Conservation (phyloP, 805 yeast species). For the Barnettozyma siamensis region DNA sequence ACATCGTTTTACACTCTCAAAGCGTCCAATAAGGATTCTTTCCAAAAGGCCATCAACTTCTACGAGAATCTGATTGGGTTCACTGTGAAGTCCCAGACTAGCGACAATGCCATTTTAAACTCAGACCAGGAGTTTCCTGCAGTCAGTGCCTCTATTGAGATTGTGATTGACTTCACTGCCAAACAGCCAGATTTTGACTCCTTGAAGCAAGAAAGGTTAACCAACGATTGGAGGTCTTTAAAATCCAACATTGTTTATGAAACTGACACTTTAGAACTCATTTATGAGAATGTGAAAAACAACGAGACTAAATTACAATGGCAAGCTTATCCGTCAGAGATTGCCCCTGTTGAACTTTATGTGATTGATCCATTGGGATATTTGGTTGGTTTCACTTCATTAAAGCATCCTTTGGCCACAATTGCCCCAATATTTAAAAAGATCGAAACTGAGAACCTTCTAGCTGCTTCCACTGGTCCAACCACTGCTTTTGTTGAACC, state of each 20-base stretch:
- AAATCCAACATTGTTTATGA: constrained; percentile 35
- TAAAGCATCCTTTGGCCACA: constrained; percentile 50
- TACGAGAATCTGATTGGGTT: constrained; percentile 45
- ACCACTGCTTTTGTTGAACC: constrained; percentile 9
- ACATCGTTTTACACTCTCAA: constrained; percentile 45
- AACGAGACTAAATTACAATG: constrained; percentile 26
- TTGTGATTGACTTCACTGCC: constrained; percentile 19
- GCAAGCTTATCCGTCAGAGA: constrained; percentile 65
- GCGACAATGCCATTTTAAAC: constrained; percentile 23
- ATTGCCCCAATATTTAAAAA: constrained; percentile 30
- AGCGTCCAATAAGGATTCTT: constrained; percentile 44
- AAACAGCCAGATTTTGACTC: constrained; percentile 24
- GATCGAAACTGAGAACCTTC: not conserved
- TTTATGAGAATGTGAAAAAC: constrained; percentile 25
- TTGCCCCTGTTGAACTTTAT: constrained; percentile 71
- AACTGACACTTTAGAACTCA: constrained; percentile 24
- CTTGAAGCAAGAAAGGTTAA: constrained; percentile 23
- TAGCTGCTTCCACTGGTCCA: constrained; percentile 16
- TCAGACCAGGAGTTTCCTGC: constrained; percentile 26
- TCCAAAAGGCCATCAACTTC: constrained; percentile 45
- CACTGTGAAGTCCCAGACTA: constrained; percentile 21
- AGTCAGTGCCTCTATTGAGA: constrained; percentile 24
- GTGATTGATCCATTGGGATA: constrained; percentile 81
- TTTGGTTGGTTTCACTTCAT: constrained; percentile 71
- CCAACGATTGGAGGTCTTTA: constrained; percentile 46